Evolutionary conservation across 371 early-diverging fungal genomes (phyloP), one percentile per base, ranked within the genome.

Genomic region (Mortierella sp.): DNA sequence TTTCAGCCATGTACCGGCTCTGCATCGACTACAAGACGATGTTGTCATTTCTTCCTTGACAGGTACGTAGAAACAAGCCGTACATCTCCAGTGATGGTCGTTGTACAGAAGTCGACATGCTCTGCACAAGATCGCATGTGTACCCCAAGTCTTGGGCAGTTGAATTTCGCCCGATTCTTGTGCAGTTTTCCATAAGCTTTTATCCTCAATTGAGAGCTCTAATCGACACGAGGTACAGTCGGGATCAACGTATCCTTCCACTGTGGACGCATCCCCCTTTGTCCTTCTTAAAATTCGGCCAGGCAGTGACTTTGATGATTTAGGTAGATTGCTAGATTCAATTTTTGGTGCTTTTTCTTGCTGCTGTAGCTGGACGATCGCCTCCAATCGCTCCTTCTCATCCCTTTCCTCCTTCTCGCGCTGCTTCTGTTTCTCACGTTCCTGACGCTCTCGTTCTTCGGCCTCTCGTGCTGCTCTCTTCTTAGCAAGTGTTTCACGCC

Each of bases 11-110:
- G 81, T 80, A 28, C 81, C 81, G 7, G 75, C 70, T 37, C 70
- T 74, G 45, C 81, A 80, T 37, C 81, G 81, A 57, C 67, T 64
- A 40, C 81, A 80, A 4, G 61, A 64, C 4, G 71, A 68, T 2
- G 68, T 58, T 5, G 53, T 49, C 81, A 80, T 61, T 45, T 80
- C 81, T 37, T 70, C 66, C 49, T 65, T 62, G 4, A 70, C 64
- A 22, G 81, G 81, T 13, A 80, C 81, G 42, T 80, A 80, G 23
- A 80, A 80, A 32, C 81, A 80, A 0, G 75, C 75, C 0, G 81
- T 80, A 42, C 81, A 80, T 45, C 81, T 57, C 40, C 55, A 70
- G 40, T 80, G 81, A 31, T 80, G 81, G 3, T 71, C 71, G 37
- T 68, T 51, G 35, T 80, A 80, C 40, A 71, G 75, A 17, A 63